A percentile compares a stretch with the other conserved stretches of the same genome.
Conservation (phyloP, 2,329 filamentous ascomycete genomes). For the Aspergillus aculeatus region DNA sequence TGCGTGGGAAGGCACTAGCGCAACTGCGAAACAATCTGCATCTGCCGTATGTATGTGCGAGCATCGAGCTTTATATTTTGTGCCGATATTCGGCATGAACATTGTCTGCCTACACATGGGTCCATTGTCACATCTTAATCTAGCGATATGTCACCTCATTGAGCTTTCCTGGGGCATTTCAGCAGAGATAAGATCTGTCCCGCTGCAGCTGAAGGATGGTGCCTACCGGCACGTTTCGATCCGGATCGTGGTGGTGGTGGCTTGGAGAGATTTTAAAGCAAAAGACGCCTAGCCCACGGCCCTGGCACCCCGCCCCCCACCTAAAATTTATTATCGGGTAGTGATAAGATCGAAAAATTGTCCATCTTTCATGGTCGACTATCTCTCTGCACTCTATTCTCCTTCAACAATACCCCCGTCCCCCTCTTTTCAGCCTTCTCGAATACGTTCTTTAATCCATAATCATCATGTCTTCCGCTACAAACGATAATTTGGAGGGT, state of each 20-base stretch:
- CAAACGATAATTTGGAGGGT: slow-evolving; percentile 24
- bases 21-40: too few species aligned
- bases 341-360: slow-evolving; percentile 38
- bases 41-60: too few species aligned
- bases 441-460: neutral
- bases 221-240: slow-evolving; percentile 3
- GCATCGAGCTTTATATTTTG: too few species aligned
- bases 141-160: neutral
- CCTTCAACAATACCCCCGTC: neutral
- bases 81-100: too few species aligned
- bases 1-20: too few species aligned
- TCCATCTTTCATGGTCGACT: neutral
- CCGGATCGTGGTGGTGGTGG: neutral
- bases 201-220: neutral
- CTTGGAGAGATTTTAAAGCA: slow-evolving; percentile 14
- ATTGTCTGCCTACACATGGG: too few species aligned
- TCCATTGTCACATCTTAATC: too few species aligned
- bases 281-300: slow-evolving; percentile 18
- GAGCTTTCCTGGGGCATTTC: neutral
- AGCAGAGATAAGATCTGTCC: neutral
- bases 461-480: slow-evolving; percentile 33
- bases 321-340: slow-evolving; percentile 36
- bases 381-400: slow-evolving; percentile 2
- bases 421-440: neutral
- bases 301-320: slow-evolving; percentile 34